Conservation (phyloP, 768 basidiomycete species). For the Terana coerulea region DNA sequence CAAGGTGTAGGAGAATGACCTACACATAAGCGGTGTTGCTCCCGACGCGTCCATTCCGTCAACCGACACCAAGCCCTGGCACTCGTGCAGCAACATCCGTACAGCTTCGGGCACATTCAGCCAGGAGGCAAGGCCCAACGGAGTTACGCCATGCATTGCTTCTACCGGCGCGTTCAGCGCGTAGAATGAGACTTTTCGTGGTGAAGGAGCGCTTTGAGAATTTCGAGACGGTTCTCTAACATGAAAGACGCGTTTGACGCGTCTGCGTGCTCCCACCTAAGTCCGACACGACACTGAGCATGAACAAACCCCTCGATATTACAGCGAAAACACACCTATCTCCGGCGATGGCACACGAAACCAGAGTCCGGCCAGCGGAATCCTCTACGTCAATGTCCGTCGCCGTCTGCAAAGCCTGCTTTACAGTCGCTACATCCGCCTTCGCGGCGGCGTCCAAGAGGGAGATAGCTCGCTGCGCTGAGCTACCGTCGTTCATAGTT, state of each 20-base stretch:
- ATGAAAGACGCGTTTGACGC: conserved; percentile 68
- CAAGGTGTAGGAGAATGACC: too few relatives aligned
- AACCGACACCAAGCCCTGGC: conserved; percentile 59
- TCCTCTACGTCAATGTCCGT: conserved; percentile 71
- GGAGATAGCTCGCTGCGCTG: too few relatives aligned
- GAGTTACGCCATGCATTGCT: conserved; percentile 69
- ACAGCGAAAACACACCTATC: conserved; percentile 47
- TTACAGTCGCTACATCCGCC: conserved; percentile 53
- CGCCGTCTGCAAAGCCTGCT: conserved; percentile 49
- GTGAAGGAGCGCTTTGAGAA: conserved; percentile 50
- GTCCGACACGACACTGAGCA: background rate
- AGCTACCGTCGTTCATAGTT: too few relatives aligned
- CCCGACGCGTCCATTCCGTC: conserved; percentile 73
- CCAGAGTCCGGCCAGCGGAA: conserved; percentile 52
- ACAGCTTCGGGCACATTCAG: conserved; percentile 61
- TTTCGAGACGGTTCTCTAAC: conserved; percentile 51
- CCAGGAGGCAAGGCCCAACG: conserved; percentile 78
- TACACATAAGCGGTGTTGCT: conserved; percentile 84
- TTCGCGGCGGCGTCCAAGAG: conserved; percentile 43
- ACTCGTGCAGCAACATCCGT: conserved; percentile 59
- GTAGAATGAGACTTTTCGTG: conserved; percentile 59
- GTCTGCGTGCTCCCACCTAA: conserved; percentile 67
- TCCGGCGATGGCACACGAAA: conserved; percentile 70
- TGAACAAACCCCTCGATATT: conserved; percentile 4
- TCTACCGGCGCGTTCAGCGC: conserved; percentile 72